Evolutionary conservation across 176 grass and related monocot genomes (phyloP), one percentile per base, ranked within the genome.

Genomic region (Oryza meyeriana): DNA sequence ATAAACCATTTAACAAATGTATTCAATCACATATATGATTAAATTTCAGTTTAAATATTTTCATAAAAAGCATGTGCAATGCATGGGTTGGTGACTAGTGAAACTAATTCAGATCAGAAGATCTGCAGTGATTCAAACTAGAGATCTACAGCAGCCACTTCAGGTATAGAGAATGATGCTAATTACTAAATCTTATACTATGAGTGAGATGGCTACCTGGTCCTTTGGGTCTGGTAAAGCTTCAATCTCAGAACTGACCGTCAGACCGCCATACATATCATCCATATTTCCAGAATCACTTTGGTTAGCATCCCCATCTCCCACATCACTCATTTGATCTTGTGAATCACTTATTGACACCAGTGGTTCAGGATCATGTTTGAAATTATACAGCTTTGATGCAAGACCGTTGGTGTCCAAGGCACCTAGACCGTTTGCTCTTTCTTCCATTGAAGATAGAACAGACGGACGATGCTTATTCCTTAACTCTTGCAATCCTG

Each of bases 151-250:
- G 14, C 14, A 61, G 74, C 12, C n/a, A 48, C 20, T 61, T 68
- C 18, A 48, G 28, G 40, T 45, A 1, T 83, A 82, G 30, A 31
- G 44, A 26, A 48, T 26, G 10, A 58, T 62, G 73, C 11, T 57
- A 86, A 69, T 20, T 47, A 78, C 11, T 57, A 86, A 69, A 25
- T 47, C 25, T 69, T 47, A 48, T 50, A 76, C 6, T 76, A 61
- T 24, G 39, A 59, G 40, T 29, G 59, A 79, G 16, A 91, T 83
- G 35, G 61, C 25, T 87, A 99, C 97, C 89, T 96, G 93, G 80
- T 96, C 97, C 87, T 94, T 84, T 12, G 90, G 93, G 87, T 99
- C 97, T 38, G 97, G 91, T 73, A 95, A 83, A 74, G 89, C 88
- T 81, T 94, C 87, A 76, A 95, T 67, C 76, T 99, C 97, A 71